Percentiles rank a stretch among this genome's conserved stretches.
phyloP scores from a whole-genome alignment of 495 filamentous ascomycete species.

The Neurospora cerealis region DNA sequence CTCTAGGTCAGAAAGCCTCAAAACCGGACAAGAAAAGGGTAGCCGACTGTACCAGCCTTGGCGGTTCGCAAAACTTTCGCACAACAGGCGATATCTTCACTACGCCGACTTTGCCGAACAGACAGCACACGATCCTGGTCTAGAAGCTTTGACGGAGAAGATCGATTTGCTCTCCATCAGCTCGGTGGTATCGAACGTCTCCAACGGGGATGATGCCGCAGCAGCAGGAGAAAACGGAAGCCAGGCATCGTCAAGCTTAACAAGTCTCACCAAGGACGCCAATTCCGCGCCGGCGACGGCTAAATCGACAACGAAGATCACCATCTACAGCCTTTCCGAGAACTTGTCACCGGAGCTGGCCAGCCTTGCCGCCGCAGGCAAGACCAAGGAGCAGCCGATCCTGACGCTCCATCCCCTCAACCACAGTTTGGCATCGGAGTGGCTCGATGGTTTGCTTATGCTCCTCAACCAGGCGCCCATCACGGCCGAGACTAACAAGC shows the following conservation, averaged over 20 bases:
- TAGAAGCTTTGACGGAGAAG: constrained; percentile 70
- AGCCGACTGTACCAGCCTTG: constrained; percentile 40
- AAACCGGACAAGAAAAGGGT: constrained; percentile 11
- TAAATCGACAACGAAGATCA: constrained; percentile 72
- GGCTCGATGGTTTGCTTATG: constrained; percentile 94
- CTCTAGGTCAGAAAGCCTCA: not conserved
- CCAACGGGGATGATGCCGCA: constrained; percentile 39
- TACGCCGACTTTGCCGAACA: constrained; percentile 76
- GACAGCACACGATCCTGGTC: constrained; percentile 51
- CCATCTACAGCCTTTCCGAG: constrained; percentile 65
- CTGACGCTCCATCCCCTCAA: constrained; percentile 74
- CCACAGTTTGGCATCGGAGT: constrained; percentile 83
- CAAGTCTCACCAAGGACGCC: constrained; percentile 18
- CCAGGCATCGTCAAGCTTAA: constrained; percentile 12
- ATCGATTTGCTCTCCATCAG: constrained; percentile 84
- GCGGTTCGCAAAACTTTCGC: constrained; percentile 80
- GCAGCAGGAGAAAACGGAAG: constrained; percentile 1
- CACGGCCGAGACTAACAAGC: constrained; percentile 86
- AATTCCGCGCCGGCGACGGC: constrained; percentile 15
- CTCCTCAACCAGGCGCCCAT: constrained; percentile 90
- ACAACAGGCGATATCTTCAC: constrained; percentile 85
- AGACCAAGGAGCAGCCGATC: constrained; percentile 47
- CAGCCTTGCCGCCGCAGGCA: constrained; percentile 1
- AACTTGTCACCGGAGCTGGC: not conserved
- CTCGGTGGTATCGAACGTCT: constrained; percentile 89